These are phyloP conservation scores for Oxytropis ochrocephala DNA, from an alignment of 306 rosid genomes.

Conservation along the genomic window DNA sequence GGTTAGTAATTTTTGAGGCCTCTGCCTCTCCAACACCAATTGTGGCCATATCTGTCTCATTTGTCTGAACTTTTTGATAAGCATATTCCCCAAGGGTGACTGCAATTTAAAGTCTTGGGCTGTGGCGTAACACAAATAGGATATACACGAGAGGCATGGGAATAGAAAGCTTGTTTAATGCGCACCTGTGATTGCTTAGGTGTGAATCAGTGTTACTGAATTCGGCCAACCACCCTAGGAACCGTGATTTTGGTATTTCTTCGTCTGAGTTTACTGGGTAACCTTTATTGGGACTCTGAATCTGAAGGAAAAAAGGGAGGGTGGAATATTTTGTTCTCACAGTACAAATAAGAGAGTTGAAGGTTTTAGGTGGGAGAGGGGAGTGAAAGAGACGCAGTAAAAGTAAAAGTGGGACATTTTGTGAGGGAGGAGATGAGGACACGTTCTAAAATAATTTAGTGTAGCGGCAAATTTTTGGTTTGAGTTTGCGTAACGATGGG, in stretches of 20 bases:
- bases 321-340: neutral
- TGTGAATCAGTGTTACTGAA: neutral
- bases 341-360: neutral
- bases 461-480: neutral
- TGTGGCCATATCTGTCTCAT: neutral
- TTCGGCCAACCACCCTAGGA: neutral
- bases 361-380: neutral
- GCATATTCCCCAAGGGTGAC: neutral
- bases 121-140: neutral
- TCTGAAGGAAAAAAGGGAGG: neutral
- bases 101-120: neutral
- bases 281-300: neutral
- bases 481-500: neutral
- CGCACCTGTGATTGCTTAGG: neutral
- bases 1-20: neutral
- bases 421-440: neutral
- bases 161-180: neutral
- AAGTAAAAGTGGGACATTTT: neutral
- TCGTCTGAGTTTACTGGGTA: neutral
- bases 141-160: neutral
- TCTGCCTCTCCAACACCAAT: neutral
- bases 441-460: neutral
- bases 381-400: neutral
- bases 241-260: neutral
- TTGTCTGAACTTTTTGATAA: neutral